Percentiles rank a stretch among this genome's conserved stretches.
These are phyloP conservation scores for Cutaneotrichosporon sp. DNA, from an alignment of 1,284 basidiomycete genomes.

Conservation along the genomic window DNA sequence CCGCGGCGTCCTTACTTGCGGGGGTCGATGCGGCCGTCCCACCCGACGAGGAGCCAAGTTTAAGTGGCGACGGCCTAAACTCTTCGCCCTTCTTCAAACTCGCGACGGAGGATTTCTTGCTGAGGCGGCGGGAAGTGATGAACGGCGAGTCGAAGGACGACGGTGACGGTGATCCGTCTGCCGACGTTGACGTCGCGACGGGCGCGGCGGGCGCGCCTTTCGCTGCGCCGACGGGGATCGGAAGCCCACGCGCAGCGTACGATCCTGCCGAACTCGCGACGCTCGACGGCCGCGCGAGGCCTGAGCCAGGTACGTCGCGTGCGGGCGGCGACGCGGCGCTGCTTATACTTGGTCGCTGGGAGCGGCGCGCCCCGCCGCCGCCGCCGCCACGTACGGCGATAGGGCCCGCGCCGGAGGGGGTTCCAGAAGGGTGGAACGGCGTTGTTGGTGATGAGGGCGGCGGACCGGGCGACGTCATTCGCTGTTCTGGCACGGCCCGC, in stretches of 20 bases:
- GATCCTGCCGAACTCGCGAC: slow-evolving; percentile 16
- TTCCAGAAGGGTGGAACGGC: neutral
- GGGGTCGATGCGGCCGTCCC: neutral
- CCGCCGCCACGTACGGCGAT: neutral
- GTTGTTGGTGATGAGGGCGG: neutral
- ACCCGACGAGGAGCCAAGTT: neutral
- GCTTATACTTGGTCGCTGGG: neutral
- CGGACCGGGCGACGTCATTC: slow-evolving; percentile 2
- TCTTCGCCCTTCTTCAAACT: slow-evolving; percentile 4
- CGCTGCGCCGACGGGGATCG: slow-evolving; percentile 15
- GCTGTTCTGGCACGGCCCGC: too few relatives aligned
- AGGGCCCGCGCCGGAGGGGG: slow-evolving; percentile 2
- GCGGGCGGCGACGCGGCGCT: slow-evolving; percentile 11
- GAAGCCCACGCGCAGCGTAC: slow-evolving; percentile 21
- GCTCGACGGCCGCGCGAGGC: slow-evolving; percentile 26
- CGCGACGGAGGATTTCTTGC: slow-evolving; percentile 4
- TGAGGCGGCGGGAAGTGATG: slow-evolving; percentile 1
- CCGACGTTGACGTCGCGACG: slow-evolving; percentile 22
- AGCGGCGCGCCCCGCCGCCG: neutral
- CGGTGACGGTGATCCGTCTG: slow-evolving; percentile 7
- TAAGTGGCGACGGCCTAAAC: slow-evolving; percentile 4
- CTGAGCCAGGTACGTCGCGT: slow-evolving; percentile 11
- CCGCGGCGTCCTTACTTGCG: too few relatives aligned
- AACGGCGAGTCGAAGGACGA: slow-evolving; percentile 6
- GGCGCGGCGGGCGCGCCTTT: slow-evolving; percentile 34